Conservation (phyloP, 257 asterid species). For the Solanum dulcamara region DNA sequence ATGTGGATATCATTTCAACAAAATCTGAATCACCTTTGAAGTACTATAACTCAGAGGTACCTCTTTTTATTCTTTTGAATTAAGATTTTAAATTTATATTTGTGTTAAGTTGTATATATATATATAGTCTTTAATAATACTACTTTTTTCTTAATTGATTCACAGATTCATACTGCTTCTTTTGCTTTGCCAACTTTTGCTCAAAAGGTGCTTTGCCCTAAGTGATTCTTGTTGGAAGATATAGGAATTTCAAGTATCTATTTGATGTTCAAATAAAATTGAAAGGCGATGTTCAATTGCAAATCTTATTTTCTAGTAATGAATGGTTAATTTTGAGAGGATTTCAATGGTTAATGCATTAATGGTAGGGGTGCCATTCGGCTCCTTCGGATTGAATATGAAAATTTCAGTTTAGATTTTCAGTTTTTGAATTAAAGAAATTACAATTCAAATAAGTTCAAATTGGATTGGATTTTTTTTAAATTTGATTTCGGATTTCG, state of each 20-base stretch:
- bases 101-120: background rate
- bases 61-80: background rate
- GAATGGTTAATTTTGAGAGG: background rate
- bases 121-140: background rate
- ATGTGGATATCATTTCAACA: background rate
- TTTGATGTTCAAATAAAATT: background rate
- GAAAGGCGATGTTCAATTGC: background rate
- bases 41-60: conserved; percentile 4
- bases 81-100: no score
- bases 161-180: background rate
- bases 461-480: no score
- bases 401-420: no score
- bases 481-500: no score
- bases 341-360: background rate
- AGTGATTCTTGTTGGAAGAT: background rate
- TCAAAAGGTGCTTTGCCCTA: background rate
- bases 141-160: background rate
- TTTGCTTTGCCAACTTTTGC: background rate
- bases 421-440: no score
- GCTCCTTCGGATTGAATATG: background rate
- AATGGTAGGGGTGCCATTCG: background rate
- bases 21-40: background rate
- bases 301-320: no score
- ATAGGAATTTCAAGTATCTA: background rate
- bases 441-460: no score